phyloP scores from a whole-genome alignment of 306 rosid species.

The Gastrolobium villosum region DNA sequence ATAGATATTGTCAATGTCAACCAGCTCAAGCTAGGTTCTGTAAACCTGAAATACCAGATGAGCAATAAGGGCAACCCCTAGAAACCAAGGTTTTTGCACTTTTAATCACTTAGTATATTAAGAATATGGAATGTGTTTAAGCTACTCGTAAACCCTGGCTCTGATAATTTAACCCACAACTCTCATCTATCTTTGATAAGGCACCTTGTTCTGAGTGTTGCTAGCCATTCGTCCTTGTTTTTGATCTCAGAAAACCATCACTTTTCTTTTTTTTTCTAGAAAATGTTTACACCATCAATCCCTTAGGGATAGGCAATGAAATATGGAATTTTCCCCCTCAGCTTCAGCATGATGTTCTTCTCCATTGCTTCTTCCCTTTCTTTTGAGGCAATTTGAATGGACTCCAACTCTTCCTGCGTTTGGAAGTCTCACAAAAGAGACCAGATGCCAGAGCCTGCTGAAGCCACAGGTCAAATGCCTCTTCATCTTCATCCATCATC shows the following conservation, averaged over 20 bases:
- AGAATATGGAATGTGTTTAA: slow-evolving; percentile 28
- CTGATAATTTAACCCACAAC: slow-evolving; percentile 16
- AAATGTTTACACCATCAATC: slow-evolving; percentile 44
- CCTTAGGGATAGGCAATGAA: slow-evolving; percentile 48
- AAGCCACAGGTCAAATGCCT: slow-evolving; percentile 93
- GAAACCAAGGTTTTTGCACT: slow-evolving; percentile 53
- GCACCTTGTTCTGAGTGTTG: slow-evolving; percentile 39
- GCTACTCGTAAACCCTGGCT: slow-evolving; percentile 36
- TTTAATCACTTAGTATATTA: slow-evolving; percentile 34
- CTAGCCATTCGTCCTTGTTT: slow-evolving; percentile 39
- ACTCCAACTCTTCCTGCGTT: slow-evolving; percentile 98
- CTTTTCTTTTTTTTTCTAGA: slow-evolving; percentile 29
- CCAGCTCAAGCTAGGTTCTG: slow-evolving; percentile 37
- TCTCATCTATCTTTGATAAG: slow-evolving; percentile 41
- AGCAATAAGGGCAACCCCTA: slow-evolving; percentile 45
- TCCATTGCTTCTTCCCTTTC: slow-evolving; percentile 92
- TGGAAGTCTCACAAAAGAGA: slow-evolving; percentile 87
- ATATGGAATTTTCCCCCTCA: slow-evolving; percentile 40
- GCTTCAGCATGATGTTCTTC: slow-evolving; percentile 91
- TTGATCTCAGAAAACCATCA: slow-evolving; percentile 43
- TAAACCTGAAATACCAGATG: slow-evolving; percentile 40
- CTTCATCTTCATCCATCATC: slow-evolving; percentile 97
- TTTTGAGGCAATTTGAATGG: slow-evolving; percentile 87
- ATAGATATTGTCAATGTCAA: slow-evolving; percentile 46
- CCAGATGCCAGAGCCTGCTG: slow-evolving; percentile 98